Percentiles rank a stretch among this genome's conserved stretches.
phyloP scores from a whole-genome alignment of 257 asterid genomes.

The Capsicum pubescens region DNA sequence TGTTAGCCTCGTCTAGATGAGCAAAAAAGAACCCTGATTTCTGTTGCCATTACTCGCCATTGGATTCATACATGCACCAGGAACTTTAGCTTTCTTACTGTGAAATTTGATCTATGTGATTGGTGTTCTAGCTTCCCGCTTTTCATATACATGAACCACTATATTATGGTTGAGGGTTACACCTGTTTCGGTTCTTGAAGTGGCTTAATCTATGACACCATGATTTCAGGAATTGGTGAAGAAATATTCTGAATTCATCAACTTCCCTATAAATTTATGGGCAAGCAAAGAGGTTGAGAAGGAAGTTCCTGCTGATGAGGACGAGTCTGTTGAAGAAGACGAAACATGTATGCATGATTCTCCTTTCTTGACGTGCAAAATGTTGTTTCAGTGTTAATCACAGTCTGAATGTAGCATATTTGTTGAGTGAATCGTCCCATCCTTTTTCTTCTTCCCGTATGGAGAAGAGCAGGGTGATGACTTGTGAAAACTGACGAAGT shows the following conservation, averaged over 20 bases:
- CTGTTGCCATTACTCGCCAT: not conserved
- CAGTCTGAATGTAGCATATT: not conserved
- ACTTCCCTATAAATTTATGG: constrained; percentile 91
- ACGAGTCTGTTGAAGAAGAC: constrained; percentile 71
- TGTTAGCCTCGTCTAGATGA: not conserved
- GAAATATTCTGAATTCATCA: constrained; percentile 85
- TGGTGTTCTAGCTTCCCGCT: not conserved
- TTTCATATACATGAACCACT: not conserved
- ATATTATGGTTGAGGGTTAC: not conserved
- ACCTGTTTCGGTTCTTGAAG: not conserved
- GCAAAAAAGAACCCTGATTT: not conserved
- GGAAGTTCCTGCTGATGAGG: constrained; percentile 92
- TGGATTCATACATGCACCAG: not conserved
- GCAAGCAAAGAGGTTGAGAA: constrained; percentile 88
- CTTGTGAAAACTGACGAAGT: not conserved
- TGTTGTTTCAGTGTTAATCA: constrained; percentile 9
- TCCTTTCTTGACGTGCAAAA: not conserved
- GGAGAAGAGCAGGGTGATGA: not conserved
- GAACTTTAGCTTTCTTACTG: not conserved
- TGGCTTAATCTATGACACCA: constrained; percentile 1
- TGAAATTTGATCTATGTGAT: not conserved
- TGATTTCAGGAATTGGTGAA: constrained; percentile 80
- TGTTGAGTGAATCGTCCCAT: not conserved
- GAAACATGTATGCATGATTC: constrained; percentile 57
- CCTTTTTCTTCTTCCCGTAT: not conserved